A percentile compares a stretch with the other conserved stretches of the same genome.
Conservation (phyloP, 768 basidiomycete genomes). For the Trametes cinnabarina region DNA sequence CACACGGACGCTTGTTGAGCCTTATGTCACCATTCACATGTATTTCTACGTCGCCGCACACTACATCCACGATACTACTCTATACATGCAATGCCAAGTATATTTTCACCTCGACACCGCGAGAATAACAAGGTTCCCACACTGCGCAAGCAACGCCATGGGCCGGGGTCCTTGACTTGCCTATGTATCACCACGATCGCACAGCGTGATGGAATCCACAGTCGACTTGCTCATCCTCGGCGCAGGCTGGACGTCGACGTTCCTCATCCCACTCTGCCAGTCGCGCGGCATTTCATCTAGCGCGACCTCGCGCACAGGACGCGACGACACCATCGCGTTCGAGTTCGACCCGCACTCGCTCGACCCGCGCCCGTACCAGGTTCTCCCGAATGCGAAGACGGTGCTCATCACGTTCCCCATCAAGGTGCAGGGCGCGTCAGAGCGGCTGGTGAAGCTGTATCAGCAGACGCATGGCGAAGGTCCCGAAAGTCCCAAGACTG, state of each 20-base stretch:
- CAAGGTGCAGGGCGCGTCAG: slow-evolving; percentile 43
- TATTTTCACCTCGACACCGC: not conserved
- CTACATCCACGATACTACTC: slow-evolving; percentile 5
- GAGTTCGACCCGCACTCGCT: slow-evolving; percentile 50
- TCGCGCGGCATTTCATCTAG: slow-evolving; percentile 42
- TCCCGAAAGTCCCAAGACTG: slow-evolving; percentile 21
- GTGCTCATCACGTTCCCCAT: slow-evolving; percentile 61
- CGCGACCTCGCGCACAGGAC: slow-evolving; percentile 54
- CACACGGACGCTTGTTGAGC: slow-evolving; percentile 3
- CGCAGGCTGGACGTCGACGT: slow-evolving; percentile 64
- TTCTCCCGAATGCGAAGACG: slow-evolving; percentile 51
- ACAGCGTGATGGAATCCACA: slow-evolving; percentile 12
- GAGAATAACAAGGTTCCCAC: not conserved
- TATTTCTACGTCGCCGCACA: slow-evolving; percentile 14
- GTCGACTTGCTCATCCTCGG: slow-evolving; percentile 63
- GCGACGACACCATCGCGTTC: slow-evolving; percentile 50
- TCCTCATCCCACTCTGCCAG: slow-evolving; percentile 54
- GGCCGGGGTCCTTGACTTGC: not conserved
- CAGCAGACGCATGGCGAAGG: slow-evolving; percentile 32
- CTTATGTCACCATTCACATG: not conserved
- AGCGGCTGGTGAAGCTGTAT: slow-evolving; percentile 47
- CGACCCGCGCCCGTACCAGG: slow-evolving; percentile 41
- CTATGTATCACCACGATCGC: slow-evolving; percentile 1
- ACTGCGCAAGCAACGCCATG: not conserved
- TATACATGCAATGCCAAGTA: not conserved